Conservation (phyloP, 768 basidiomycete genomes). For the Pisolithus microcarpus region DNA sequence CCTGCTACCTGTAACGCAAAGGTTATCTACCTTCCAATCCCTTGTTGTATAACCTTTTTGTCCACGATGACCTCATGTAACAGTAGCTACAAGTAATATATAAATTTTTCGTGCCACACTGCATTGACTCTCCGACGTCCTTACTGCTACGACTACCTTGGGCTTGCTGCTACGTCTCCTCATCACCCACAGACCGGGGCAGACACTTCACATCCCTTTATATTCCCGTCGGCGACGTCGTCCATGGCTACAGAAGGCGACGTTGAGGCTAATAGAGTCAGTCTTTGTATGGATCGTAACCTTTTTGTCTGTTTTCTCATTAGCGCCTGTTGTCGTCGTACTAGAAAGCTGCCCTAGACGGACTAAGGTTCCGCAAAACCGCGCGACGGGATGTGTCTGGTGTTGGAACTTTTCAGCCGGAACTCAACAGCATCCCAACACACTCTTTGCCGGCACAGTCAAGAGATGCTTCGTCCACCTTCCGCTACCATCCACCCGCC, state of each 20-base stretch:
- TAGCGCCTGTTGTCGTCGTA: conserved; percentile 21
- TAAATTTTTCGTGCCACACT: conserved; percentile 35
- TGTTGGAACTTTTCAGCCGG: conserved; percentile 37
- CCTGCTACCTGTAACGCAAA: no score
- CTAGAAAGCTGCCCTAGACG: conserved; percentile 39
- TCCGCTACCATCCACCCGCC: conserved; percentile 49
- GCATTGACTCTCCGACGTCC: conserved; percentile 52
- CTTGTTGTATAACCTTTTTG: conserved; percentile 2
- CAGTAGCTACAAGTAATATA: conserved; percentile 28
- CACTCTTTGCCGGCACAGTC: conserved; percentile 54
- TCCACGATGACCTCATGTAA: conserved; percentile 17
- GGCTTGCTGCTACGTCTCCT: conserved; percentile 11
- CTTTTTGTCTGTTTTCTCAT: conserved; percentile 24
- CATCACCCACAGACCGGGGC: conserved; percentile 17
- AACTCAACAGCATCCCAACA: conserved; percentile 43
- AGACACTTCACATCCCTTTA: conserved; percentile 9
- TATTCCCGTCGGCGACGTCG: conserved; percentile 15
- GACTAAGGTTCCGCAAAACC: conserved; percentile 43
- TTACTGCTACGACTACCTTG: conserved; percentile 29
- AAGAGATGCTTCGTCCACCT: conserved; percentile 64
- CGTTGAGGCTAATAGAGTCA: conserved; percentile 43
- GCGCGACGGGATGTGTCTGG: conserved; percentile 24
- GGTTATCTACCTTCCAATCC: no score
- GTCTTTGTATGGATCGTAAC: conserved; percentile 27
- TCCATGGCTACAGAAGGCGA: conserved; percentile 46